These are phyloP conservation scores for Vigna trinervia DNA, from an alignment of 306 rosid genomes.

Conservation along the genomic window DNA sequence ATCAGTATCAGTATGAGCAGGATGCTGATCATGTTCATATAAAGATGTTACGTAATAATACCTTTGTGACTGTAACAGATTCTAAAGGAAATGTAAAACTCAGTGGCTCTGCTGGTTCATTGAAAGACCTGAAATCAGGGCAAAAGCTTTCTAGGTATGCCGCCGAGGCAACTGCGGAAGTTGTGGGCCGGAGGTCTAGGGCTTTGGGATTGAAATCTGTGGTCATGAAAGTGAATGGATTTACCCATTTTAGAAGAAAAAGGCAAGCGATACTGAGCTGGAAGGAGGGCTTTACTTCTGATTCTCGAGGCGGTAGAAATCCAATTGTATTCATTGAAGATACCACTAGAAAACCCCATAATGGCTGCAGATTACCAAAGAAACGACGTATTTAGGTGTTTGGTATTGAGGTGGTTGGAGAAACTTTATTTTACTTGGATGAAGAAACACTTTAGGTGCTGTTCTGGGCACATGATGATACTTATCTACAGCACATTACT, in stretches of 20 bases:
- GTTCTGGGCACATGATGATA: conserved; percentile 32
- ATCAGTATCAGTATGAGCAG: conserved; percentile 46
- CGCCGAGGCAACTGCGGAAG: conserved; percentile 80
- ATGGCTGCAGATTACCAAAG: conserved; percentile 72
- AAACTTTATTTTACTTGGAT: conserved; percentile 10
- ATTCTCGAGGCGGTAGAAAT: conserved; percentile 53
- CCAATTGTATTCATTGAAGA: conserved; percentile 78
- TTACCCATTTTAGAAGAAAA: conserved; percentile 73
- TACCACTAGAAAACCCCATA: conserved; percentile 70
- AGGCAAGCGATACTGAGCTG: conserved; percentile 76
- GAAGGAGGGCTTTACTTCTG: conserved; percentile 75
- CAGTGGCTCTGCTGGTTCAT: conserved; percentile 69
- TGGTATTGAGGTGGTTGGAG: not conserved
- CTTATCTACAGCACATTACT: conserved; percentile 2
- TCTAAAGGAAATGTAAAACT: conserved; percentile 73
- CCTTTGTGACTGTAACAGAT: conserved; percentile 77
- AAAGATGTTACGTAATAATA: conserved; percentile 74
- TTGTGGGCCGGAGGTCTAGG: conserved; percentile 73
- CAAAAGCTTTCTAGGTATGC: conserved; percentile 69
- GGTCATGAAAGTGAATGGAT: conserved; percentile 82
- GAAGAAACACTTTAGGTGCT: conserved; percentile 21
- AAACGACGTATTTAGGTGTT: conserved; percentile 54
- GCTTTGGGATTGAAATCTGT: conserved; percentile 72
- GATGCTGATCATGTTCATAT: conserved; percentile 84
- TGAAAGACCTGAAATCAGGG: conserved; percentile 74